phyloP scores from a whole-genome alignment of 225 moss, liverwort and hornwort genomes.

The Pseudoscleropodium purum region DNA sequence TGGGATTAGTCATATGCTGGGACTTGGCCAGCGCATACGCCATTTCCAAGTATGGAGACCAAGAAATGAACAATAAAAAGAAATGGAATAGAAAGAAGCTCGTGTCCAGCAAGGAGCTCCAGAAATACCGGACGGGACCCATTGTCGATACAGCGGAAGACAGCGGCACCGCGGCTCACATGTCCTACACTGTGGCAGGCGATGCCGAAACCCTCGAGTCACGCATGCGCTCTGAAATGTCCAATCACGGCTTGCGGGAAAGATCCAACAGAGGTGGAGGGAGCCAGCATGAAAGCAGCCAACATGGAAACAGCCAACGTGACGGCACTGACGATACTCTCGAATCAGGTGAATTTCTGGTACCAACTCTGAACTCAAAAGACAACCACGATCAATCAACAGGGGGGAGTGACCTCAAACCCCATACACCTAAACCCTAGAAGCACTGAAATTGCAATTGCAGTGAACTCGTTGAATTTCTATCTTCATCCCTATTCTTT shows the following conservation, averaged over 20 bases:
- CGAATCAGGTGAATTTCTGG: constrained; percentile 9
- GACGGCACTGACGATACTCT: background rate
- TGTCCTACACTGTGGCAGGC: background rate
- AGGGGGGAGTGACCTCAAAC: background rate
- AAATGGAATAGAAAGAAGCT: constrained; percentile 16
- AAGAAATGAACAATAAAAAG: background rate
- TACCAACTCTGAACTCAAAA: background rate
- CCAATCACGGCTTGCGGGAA: background rate
- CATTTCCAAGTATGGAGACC: constrained; percentile 28
- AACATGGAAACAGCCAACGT: background rate
- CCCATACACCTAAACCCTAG: background rate
- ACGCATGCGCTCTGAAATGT: constrained; percentile 23
- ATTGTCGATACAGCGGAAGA: constrained; percentile 1
- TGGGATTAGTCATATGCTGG: constrained; percentile 44
- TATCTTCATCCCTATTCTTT: background rate
- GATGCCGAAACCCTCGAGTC: constrained; percentile 14
- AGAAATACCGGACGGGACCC: constrained; percentile 26
- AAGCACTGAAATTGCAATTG: background rate
- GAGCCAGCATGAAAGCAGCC: background rate
- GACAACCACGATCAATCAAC: background rate
- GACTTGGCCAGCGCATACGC: constrained; percentile 31
- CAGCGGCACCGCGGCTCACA: background rate
- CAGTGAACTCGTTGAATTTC: background rate
- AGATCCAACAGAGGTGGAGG: background rate
- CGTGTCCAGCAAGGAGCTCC: background rate